Conservation (phyloP, 768 basidiomycete species). For the Cystofilobasidium bisporidii region DNA sequence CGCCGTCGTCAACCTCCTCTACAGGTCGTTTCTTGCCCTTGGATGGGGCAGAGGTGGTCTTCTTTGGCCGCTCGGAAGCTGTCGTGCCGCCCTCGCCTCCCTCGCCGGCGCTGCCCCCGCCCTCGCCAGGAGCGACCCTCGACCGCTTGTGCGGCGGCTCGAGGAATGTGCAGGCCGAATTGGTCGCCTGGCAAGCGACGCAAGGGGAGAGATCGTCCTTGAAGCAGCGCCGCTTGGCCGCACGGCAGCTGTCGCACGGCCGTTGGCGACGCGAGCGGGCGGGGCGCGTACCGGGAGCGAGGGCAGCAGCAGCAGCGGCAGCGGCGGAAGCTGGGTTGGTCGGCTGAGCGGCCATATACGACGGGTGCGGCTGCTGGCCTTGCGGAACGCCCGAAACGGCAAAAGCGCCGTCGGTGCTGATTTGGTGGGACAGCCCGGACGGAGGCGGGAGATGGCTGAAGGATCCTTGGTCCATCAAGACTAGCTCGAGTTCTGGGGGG, state of each 20-base stretch:
- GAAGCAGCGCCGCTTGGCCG: constrained; percentile 23
- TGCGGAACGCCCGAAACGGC: no score
- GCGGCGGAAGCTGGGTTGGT: background rate
- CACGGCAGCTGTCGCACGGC: constrained; percentile 11
- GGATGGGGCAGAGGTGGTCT: background rate
- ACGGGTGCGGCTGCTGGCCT: no score
- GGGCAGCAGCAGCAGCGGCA: background rate
- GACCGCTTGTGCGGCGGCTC: constrained; percentile 20
- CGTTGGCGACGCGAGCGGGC: background rate
- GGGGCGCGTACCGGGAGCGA: background rate
- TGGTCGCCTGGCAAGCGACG: constrained; percentile 17
- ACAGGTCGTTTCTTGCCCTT: constrained; percentile 2
- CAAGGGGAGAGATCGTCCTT: constrained; percentile 15
- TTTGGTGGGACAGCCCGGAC: background rate
- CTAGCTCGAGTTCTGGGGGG: no score
- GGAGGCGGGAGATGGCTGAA: background rate
- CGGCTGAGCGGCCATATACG: no score
- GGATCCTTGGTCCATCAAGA: background rate
- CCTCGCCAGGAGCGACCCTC: background rate
- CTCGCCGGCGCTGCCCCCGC: no score
- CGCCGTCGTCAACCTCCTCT: no score
- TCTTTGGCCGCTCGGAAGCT: background rate
- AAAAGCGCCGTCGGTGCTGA: no score
- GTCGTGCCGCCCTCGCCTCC: background rate
- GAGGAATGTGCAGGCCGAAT: constrained; percentile 12